These are phyloP conservation scores for Endoconidiophora laricicola DNA, from an alignment of 2,329 filamentous ascomycete genomes.

Conservation along the genomic window DNA sequence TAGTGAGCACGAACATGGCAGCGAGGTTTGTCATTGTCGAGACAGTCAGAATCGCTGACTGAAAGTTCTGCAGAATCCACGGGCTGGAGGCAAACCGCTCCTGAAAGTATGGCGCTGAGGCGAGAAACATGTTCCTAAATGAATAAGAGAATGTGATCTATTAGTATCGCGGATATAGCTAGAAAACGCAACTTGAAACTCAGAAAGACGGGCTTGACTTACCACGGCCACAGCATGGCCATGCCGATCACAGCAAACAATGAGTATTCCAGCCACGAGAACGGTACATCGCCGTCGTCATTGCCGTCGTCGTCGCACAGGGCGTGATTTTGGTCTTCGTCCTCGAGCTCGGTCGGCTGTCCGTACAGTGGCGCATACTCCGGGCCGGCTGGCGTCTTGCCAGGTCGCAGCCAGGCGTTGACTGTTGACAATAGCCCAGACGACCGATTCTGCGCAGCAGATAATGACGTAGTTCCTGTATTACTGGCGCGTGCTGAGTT, in stretches of 20 bases:
- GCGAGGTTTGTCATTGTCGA: constrained; percentile 70
- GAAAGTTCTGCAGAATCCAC: constrained; percentile 67
- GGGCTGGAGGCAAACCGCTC: constrained; percentile 55
- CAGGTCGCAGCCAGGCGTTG: background rate
- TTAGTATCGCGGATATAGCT: background rate
- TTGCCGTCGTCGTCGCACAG: background rate
- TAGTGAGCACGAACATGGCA: constrained; percentile 60
- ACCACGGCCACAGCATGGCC: constrained; percentile 97
- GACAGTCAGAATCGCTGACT: constrained; percentile 73
- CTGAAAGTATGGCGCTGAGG: constrained; percentile 85
- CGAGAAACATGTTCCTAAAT: constrained; percentile 93
- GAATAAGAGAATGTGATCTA: background rate
- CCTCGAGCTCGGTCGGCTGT: constrained; percentile 7
- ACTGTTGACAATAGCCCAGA: background rate
- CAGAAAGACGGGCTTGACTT: constrained; percentile 20
- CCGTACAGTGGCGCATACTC: constrained; percentile 13
- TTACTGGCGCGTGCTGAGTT: too few species aligned
- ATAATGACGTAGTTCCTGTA: too few species aligned
- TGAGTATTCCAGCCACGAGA: constrained; percentile 74
- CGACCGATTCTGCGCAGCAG: background rate
- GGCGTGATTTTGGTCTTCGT: background rate
- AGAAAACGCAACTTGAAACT: background rate
- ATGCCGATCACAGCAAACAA: constrained; percentile 76
- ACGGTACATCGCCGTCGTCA: constrained; percentile 30
- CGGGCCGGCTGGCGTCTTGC: background rate